These are phyloP conservation scores for Aureobasidium sp. DNA, from an alignment of 2,329 filamentous ascomycete genomes.

Conservation along the genomic window DNA sequence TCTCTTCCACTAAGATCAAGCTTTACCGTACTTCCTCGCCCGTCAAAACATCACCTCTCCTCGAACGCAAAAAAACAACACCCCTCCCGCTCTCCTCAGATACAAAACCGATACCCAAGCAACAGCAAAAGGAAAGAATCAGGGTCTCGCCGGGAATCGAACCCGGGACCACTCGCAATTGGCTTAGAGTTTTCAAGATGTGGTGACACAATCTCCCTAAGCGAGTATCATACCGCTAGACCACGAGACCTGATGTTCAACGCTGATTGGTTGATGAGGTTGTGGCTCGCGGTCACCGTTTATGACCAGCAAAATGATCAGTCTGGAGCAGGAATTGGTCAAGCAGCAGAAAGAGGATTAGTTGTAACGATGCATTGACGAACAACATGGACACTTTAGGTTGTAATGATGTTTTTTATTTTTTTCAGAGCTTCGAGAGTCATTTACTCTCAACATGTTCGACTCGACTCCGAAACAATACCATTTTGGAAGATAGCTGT, in stretches of 20 bases:
- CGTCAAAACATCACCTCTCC: not conserved
- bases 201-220: not conserved
- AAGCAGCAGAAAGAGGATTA: not conserved
- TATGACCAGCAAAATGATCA: not conserved
- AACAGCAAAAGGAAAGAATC: not conserved
- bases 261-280: not conserved
- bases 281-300: not conserved
- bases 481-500: too few species aligned
- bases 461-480: too few species aligned
- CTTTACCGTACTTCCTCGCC: not conserved
- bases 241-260: not conserved
- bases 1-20: not conserved
- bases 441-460: too few species aligned
- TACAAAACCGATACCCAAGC: not conserved
- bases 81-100: not conserved
- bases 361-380: not conserved
- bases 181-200: slow-evolving; percentile 7
- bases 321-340: not conserved
- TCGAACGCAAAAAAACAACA: too few species aligned
- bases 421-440: not conserved
- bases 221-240: slow-evolving; percentile 11
- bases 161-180: slow-evolving; percentile 8
- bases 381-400: too few species aligned
- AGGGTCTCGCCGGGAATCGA: slow-evolving; percentile 6
- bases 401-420: not conserved